Evolutionary conservation across 192 early-diverging fungal genomes (phyloP).

Genomic region (Entomortierella lignicola): DNA sequence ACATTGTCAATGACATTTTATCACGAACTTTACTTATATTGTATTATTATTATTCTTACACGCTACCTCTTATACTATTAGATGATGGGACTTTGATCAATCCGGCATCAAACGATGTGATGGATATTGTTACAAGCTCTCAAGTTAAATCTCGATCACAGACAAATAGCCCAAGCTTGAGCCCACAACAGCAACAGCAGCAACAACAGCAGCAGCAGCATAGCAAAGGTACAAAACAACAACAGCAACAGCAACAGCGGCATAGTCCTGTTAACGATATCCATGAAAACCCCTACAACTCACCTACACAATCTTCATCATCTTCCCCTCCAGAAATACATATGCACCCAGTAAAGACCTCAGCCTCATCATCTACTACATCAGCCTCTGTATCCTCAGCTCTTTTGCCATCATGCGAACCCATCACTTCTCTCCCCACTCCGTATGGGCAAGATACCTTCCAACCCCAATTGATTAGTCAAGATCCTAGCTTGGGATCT

Average conservation of each 20-base stretch:
- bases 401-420: too few relatives aligned
- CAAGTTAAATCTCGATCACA: slow-evolving; percentile 2
- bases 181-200: slow-evolving; percentile 12
- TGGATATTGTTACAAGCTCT: background rate
- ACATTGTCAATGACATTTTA: background rate
- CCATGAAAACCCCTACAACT: slow-evolving; percentile 1
- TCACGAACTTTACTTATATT: background rate
- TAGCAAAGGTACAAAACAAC: background rate
- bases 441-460: slow-evolving; percentile 23
- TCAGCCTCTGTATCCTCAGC: background rate
- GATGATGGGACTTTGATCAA: slow-evolving; percentile 23
- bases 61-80: background rate
- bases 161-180: background rate
- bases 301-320: slow-evolving; percentile 18
- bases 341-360: slow-evolving; percentile 8
- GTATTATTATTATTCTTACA: slow-evolving; percentile 5
- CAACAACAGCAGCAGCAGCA: slow-evolving; percentile 18
- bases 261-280: background rate
- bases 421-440: background rate
- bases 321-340: slow-evolving; percentile 34
- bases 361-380: slow-evolving; percentile 9
- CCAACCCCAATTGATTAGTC: slow-evolving; percentile 38
- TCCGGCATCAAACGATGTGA: background rate
- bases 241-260: slow-evolving; percentile 17
- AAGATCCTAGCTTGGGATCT: slow-evolving; percentile 39